Percentiles rank a stretch among this genome's conserved stretches.
Conservation (phyloP, 768 basidiomycete genomes). For the Collybia sordida region DNA sequence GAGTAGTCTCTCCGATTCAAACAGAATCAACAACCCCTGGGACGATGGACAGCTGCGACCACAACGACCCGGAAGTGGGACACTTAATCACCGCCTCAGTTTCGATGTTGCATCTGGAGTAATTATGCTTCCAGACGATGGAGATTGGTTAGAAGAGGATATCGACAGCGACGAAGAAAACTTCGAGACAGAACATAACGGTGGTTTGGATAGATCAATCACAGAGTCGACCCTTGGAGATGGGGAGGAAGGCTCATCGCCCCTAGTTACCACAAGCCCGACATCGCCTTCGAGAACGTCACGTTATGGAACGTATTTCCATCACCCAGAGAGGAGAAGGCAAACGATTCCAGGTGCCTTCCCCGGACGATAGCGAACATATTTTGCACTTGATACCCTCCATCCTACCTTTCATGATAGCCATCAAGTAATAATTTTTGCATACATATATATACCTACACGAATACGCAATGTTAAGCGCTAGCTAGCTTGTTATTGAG, state of each 20-base stretch:
- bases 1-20: constrained; percentile 22
- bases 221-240: constrained; percentile 18
- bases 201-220: constrained; percentile 26
- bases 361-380: constrained; percentile 24
- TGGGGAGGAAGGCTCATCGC: constrained; percentile 12
- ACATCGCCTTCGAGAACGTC: constrained; percentile 44
- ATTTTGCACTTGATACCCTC: background rate
- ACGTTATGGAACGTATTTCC: constrained; percentile 79
- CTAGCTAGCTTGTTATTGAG: background rate
- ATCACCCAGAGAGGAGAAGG: constrained; percentile 76
- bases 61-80: constrained; percentile 13
- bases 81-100: constrained; percentile 64
- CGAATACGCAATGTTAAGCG: background rate
- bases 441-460: constrained; percentile 12
- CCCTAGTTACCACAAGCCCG: constrained; percentile 15
- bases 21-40: constrained; percentile 55
- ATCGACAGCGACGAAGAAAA: constrained; percentile 45
- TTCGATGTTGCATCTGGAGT: constrained; percentile 87
- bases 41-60: constrained; percentile 42
- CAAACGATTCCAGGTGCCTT: constrained; percentile 64
- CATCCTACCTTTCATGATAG: background rate
- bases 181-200: constrained; percentile 35
- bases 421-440: background rate
- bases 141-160: constrained; percentile 59
- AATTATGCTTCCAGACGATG: constrained; percentile 81